These are phyloP conservation scores for Quercus mongolica DNA, from an alignment of 306 rosid species.

Conservation along the genomic window DNA sequence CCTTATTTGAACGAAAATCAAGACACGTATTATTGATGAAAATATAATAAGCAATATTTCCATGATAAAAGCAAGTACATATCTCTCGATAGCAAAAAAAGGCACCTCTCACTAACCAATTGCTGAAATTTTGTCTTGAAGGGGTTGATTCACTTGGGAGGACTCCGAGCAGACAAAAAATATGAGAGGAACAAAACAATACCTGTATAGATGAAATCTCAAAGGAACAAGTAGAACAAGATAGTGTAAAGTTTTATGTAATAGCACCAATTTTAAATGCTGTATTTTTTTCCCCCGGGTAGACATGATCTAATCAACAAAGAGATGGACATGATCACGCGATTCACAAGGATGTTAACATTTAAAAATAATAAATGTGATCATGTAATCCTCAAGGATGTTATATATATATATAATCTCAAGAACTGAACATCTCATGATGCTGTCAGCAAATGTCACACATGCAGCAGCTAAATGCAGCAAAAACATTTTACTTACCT, in stretches of 20 bases:
- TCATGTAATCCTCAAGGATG: background rate
- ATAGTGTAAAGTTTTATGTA: constrained; percentile 1
- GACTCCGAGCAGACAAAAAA: constrained; percentile 47
- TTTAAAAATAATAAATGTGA: background rate
- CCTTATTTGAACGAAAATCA: background rate
- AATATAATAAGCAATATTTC: background rate
- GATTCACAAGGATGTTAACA: background rate
- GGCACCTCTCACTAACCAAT: constrained; percentile 60
- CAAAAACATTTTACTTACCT: constrained; percentile 43
- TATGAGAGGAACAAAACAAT: constrained; percentile 62
- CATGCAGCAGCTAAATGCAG: constrained; percentile 8
- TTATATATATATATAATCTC: no score
- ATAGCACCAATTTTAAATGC: background rate
- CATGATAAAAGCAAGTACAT: background rate
- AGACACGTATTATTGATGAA: background rate
- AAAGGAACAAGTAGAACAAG: constrained; percentile 3
- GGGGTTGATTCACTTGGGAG: constrained; percentile 38
- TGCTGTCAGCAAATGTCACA: background rate
- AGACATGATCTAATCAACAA: background rate
- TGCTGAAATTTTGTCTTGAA: constrained; percentile 63
- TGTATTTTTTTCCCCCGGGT: background rate
- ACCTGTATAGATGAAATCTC: constrained; percentile 45
- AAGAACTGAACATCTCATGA: no score
- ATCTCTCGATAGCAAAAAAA: background rate
- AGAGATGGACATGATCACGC: background rate